A percentile compares a stretch with the other conserved stretches of the same genome.
These are phyloP conservation scores for Passalora sequoiae DNA, from an alignment of 2,329 filamentous ascomycete species.

Conservation along the genomic window DNA sequence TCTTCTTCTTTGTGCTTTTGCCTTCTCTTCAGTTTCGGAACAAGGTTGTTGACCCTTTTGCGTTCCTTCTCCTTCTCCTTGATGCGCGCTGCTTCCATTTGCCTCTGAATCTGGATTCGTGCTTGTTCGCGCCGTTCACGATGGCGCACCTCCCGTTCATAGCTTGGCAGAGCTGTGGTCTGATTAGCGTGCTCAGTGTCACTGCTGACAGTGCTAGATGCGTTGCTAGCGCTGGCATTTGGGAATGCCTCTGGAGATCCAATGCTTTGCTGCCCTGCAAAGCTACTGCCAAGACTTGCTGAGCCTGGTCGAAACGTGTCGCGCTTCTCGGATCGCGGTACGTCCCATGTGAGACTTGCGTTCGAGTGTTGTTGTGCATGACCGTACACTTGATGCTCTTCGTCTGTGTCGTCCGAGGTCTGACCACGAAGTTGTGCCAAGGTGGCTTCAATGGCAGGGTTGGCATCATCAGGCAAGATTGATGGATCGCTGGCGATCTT, in stretches of 20 bases:
- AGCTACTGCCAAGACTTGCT: conserved; percentile 20
- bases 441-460: conserved; percentile 27
- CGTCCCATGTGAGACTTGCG: conserved; percentile 7
- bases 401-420: conserved; percentile 19
- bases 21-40: conserved; percentile 35
- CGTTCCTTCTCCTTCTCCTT: conserved; percentile 34
- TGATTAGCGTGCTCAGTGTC: conserved; percentile 28
- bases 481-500: conserved; percentile 28
- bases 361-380: conserved; percentile 12
- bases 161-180: conserved; percentile 32
- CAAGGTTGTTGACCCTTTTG: conserved; percentile 37
- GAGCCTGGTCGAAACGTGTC: conserved; percentile 22
- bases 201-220: conserved; percentile 31
- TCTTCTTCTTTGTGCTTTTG: conserved; percentile 34
- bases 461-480: conserved; percentile 24
- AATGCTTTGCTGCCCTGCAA: conserved; percentile 20
- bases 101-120: conserved; percentile 31
- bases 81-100: conserved; percentile 29
- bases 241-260: conserved; percentile 19
- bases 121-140: conserved; percentile 30
- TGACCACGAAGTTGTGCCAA: conserved; percentile 18
- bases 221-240: conserved; percentile 28
- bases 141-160: conserved; percentile 32
- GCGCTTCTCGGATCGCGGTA: conserved; percentile 12
- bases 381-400: conserved; percentile 19